phyloP scores from a whole-genome alignment of 805 yeast species.

The Wickerhamiella parazyma region DNA sequence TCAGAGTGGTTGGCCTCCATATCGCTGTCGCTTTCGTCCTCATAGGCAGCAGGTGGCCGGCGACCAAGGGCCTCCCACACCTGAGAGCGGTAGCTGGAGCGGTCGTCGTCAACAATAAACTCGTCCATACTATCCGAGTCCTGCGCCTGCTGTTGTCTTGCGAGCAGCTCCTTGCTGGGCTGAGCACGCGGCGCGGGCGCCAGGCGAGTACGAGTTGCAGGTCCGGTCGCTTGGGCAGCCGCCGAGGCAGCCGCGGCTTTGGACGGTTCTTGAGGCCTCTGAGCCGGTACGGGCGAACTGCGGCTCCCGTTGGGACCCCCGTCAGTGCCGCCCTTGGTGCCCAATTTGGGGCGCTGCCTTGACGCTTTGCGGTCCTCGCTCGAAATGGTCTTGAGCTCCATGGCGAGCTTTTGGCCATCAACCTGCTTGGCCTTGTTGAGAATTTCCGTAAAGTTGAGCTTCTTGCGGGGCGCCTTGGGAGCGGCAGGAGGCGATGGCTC shows the following conservation, averaged over 20 bases:
- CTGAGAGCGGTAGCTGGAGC: slow-evolving; percentile 66
- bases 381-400: slow-evolving; percentile 27
- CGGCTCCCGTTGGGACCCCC: background rate
- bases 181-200: slow-evolving; percentile 18
- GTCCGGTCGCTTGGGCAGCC: too few species aligned
- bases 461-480: background rate
- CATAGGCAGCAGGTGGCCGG: slow-evolving; percentile 35
- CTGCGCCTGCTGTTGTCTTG: slow-evolving; percentile 10
- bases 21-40: slow-evolving; percentile 36
- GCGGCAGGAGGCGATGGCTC: background rate
- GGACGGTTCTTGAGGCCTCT: too few species aligned
- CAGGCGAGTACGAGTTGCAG: too few species aligned
- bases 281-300: background rate
- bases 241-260: too few species aligned
- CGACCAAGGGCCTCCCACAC: slow-evolving; percentile 76
- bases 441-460: slow-evolving; percentile 38
- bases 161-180: slow-evolving; percentile 17
- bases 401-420: slow-evolving; percentile 36
- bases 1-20: slow-evolving; percentile 96
- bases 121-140: slow-evolving; percentile 40
- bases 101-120: slow-evolving; percentile 44
- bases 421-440: slow-evolving; percentile 55
- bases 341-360: background rate
- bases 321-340: background rate
- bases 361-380: slow-evolving; percentile 12